Base-by-base conservation (phyloP, 129 eudicot species). In the Gnaphalium uliginosum region DNA sequence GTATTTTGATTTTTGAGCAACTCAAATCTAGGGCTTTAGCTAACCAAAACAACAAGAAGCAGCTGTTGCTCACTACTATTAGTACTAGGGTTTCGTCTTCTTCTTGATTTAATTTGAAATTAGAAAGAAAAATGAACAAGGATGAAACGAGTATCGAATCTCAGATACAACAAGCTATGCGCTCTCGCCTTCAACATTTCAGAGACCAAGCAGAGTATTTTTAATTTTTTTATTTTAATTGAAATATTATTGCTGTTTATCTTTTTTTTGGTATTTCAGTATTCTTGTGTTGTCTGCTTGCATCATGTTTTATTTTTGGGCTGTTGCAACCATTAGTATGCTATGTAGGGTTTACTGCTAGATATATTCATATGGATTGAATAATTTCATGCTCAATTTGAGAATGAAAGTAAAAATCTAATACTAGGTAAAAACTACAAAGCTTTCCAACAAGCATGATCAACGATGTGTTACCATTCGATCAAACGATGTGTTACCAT, bases 131-230 rank as follows among this genome's bases (percentile, higher is more conserved):
- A 46, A 46, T 46, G 53, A 46, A 46, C 18, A 14, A 46, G 53
- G 53, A 46, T 13, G n/a, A 46, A 46, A 46, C 53, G 53, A 46
- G 5, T 13, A 3, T 46, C n/a, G 18, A 46, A 5, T 46, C 53
- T 46, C 53, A 46, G 53, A 75, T 91, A 17, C 77, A 84, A 71
- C 63, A 63, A 58, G 86, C 89, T 30, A 62, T 91, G 78, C 37
- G 56, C 35, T 81, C 95, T 65, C 92, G 97, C 68, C 39, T 83
- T 48, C 79, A 82, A 4, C 84, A 88, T 82, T 88, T 91, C 87
- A 84, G 72, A 56, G 84, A 91, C 75, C 87, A 83, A 77, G 78
- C 97, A 30, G 92, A 86, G 97, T 91, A 86, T 43, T 23, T 6
- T 27, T 37, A n/a, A n/a, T 17, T 64, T 15, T 62, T 23, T 8